Evolutionary conservation across 257 asterid genomes (phyloP), one percentile per base, ranked within the genome.

Genomic region (Cordia subcordata): DNA sequence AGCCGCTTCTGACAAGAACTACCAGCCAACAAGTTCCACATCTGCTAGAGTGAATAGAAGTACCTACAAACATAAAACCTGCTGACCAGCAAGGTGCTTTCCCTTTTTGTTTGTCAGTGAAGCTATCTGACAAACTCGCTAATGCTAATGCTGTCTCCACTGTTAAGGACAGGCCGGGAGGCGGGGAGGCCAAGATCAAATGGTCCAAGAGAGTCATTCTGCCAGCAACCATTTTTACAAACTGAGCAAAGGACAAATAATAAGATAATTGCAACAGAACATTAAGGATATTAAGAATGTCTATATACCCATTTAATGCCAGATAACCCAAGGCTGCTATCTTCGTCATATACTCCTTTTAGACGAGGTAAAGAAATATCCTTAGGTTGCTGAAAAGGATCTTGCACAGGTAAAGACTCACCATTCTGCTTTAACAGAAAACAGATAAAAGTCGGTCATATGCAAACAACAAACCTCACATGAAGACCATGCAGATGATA

Each of bases 231-330:
- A 73, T 50, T 42, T 32, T 40, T 23, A 33, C 42, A 58, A 53
- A 53, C 18, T 39, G 63, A 8, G 44, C 64, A 40, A 45, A 60
- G 13, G 16, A 40, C 33, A 17, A 10, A 19, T 59, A 10, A 45
- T 14, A 42, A 40, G 19, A 61, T 16, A 50, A 54, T 18, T 56
- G 46, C 47, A 40, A 57, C 23, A 53, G 23, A 55, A 39, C 9
- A 16, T 35, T 32, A 50, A 58, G 40, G 58, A 55, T 33, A 38
- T 63, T 50, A 46, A 15, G 65, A 64, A 20, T 40, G 46, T 50
- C 46, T 45, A n/a, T 63, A 61, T 62, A 82, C 86, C 78, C 65
- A 57, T 73, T 80, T 67, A 67, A 57, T 67, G 73, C 68, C 68
- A 49, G 72, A 67, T 44, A 60, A 55, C 47, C 72, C 75, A 53